A percentile compares a stretch with the other conserved stretches of the same genome.
These are phyloP conservation scores for Hortiboletus campestris DNA, from an alignment of 768 basidiomycete species.

Conservation along the genomic window DNA sequence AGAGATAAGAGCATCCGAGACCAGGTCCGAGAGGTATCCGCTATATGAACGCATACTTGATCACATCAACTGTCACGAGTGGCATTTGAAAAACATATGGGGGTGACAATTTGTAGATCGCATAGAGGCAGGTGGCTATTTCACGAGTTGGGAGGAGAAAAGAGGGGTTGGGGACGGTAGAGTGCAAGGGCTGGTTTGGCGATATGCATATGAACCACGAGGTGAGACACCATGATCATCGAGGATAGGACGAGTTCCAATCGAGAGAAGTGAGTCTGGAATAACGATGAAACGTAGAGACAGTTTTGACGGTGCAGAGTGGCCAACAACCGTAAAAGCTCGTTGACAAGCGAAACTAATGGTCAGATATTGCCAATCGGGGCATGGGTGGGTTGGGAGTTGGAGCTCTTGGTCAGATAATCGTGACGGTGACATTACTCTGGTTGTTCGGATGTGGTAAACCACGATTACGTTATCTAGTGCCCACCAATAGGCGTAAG, in stretches of 20 bases:
- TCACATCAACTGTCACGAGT: not conserved
- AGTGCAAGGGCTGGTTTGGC: not conserved
- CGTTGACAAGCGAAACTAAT: not conserved
- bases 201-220: not conserved
- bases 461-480: not conserved
- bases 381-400: not conserved
- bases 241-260: not conserved
- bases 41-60: not conserved
- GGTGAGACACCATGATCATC: not conserved
- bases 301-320: not conserved
- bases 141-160: not conserved
- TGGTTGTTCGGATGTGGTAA: too few relatives aligned
- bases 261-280: not conserved
- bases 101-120: not conserved
- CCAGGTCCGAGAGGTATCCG: not conserved
- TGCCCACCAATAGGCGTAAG: slow-evolving; percentile 8
- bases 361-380: not conserved
- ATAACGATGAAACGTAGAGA: not conserved
- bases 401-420: not conserved
- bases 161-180: not conserved
- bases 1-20: not conserved
- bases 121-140: not conserved
- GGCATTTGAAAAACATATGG: not conserved
- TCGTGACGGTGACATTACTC: not conserved
- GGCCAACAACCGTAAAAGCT: not conserved